Evolutionary conservation across 495 filamentous ascomycete species (phyloP), one percentile per base, ranked within the genome.

Genomic region (Platismatia glauca): DNA sequence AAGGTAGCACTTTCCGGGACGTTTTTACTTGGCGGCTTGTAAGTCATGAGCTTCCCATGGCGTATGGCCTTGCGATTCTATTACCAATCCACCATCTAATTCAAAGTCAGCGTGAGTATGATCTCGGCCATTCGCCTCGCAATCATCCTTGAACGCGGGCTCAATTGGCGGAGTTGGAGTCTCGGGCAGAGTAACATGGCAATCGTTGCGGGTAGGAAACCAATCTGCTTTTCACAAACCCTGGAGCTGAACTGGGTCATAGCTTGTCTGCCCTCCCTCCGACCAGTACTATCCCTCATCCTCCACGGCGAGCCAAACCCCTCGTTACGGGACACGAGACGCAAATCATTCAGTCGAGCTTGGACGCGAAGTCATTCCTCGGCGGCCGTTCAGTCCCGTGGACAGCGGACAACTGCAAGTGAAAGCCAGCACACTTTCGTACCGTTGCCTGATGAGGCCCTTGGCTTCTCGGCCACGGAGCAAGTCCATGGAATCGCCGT

Each of bases 91-190:
- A n/a, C n/a, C 18, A 52, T 53, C 24, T 57, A 29, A 61, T n/a
- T 11, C 38, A 27, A 15, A 24, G 1, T 37, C 64, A 75, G 73
- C 24, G 72, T 73, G 33, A 60, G 70, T 9, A 50, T 73, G n/a
- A 64, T 70, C n/a, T 71, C 69, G 7, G 68, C 73, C 34, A 35
- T 75, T 31, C 71, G 71, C 0, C 70, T 74, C 22, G 22, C 52
- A 59, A 74, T 61, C 9, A 1, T 58, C 13, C 33, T 59, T 11
- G 43, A 63, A 2, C 20, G 35, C 22, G 55, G 59, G 3, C 38
- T 48, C 35, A 31, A 24, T 18, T 63, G 33, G 31, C 55, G 20
- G 7, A 35, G 22, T 11, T 63, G 61, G 61, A 63, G 55, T 12
- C 27, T 38, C 22, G 29, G 34, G 6, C 55, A 63, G 52, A 35